Evolutionary conservation across 495 filamentous ascomycete species (phyloP), one percentile per base, ranked within the genome.

Genomic region (Peziza echinospora): DNA sequence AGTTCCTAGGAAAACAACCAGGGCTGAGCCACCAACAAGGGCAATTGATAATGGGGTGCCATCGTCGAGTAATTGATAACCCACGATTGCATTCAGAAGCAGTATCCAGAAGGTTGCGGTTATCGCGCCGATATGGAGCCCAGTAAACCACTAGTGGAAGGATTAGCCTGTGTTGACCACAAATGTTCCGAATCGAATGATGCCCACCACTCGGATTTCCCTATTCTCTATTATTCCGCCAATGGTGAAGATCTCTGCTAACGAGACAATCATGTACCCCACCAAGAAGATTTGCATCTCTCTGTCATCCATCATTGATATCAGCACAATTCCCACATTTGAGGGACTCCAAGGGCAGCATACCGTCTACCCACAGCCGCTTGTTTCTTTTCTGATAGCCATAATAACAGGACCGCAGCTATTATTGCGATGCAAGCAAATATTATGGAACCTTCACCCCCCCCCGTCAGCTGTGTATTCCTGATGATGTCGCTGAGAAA

Each of bases 161-260:
- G 25, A 58, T 57, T 40, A 48, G 45, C 41, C 44, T 43, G 47
- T 7, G 41, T 40, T 46, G 54, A 47, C 17, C 28, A 53, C 57
- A 21, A 53, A 63, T 55, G 56, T 65, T 67, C 37, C 24, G 41
- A 48, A n/a, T n/a, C n/a, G n/a, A n/a, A n/a, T n/a, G 6, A 17
- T 46, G 16, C 11, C 17, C 4, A 25, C 11, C 24, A 10, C 19
- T 19, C 47, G 30, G 44, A n/a, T 25, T 13, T 26, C 48, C 17
- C 48, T 24, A 43, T 51, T 49, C 16, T 26, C 53, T 21, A 60
- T 23, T 34, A 99, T 85, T 43, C 78, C 80, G 48, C 89, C 89
- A 22, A 94, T 75, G 1, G 82, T 82, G 63, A 99, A 93, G 54
- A 99, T 93, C 59, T 99, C 89, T 60, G 84, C 91, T 54, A 99